Base-by-base conservation (phyloP, 345 rosid species). In the Ricinus communis region DNA sequence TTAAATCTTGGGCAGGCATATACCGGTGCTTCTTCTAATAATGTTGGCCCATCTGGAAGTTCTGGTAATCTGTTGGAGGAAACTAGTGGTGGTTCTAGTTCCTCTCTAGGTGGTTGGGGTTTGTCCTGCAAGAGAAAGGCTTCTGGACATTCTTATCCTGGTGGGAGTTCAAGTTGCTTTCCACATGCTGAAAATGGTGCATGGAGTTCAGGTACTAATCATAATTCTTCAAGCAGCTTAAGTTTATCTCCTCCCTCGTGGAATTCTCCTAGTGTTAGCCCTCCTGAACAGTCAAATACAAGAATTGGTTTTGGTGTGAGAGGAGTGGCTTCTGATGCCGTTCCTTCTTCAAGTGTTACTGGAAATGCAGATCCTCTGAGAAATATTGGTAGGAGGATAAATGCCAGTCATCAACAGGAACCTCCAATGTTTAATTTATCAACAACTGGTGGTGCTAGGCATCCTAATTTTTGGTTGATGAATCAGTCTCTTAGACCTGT, bases 121-220 rank as follows among this genome's bases (percentile, higher is more conserved):
- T 77, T 77, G 59, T 91, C 98, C 40, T 87, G 96, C 93, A 91
- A 93, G 81, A 87, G 98, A 84, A 93, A 83, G 83, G 87, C 94
- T 51, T 84, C 96, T 43, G 84, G 87, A 75, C 88, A 74, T 58
- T 82, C 89, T 53, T 85, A 77, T 75, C 71, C 85, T 21, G 81
- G 81, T 50, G 88, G 80, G 73, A 85, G 86, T 71, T 84, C 93
- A 53, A 79, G 86, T 76, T 73, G 77, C 72, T 62, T 75, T 79
- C 79, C 83, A 51, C 91, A 82, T 73, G 68, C 78, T 45, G 92
- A 85, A 57, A 82, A 68, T 76, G 74, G 74, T 75, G 76, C 80
- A 69, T 82, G 82, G 74, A 78, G 75, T 76, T 69, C 65, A 70
- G 82, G 63, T 67, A 30, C 80, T 73, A 80, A 47, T 46, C 82